Evolutionary conservation across 23 red algal species (phyloP).

Genomic region (Gracilaria caudata): DNA sequence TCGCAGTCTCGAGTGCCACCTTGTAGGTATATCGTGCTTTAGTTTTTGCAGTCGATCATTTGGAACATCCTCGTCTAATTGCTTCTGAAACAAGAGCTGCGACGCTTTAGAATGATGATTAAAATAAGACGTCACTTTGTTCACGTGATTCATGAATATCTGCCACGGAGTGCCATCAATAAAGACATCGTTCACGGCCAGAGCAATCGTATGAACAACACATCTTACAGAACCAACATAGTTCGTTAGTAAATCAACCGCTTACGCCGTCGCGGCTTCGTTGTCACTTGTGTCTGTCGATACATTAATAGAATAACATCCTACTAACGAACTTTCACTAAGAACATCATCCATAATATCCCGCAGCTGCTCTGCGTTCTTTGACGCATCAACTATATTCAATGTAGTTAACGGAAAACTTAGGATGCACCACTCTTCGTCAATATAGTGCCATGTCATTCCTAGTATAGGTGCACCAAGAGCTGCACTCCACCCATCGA

Average conservation of each 20-base stretch:
- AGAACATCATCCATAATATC: not conserved
- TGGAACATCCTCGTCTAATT: not conserved
- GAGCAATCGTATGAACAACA: not conserved
- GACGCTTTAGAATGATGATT: not conserved
- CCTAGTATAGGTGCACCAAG: not conserved
- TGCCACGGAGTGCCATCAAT: not conserved
- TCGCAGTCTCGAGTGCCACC: not conserved
- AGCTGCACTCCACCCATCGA: constrained; percentile 13
- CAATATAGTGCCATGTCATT: not conserved
- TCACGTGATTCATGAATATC: not conserved
- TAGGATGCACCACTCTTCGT: not conserved
- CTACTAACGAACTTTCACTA: not conserved
- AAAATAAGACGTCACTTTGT: constrained; percentile 4
- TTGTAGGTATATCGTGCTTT: constrained; percentile 11
- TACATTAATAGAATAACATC: not conserved
- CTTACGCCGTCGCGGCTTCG: not conserved
- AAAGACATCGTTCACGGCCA: constrained; percentile 6
- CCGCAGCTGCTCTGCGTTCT: not conserved
- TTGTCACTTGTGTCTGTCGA: not conserved
- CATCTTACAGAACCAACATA: not conserved
- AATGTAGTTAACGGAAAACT: not conserved
- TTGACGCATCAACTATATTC: not conserved
- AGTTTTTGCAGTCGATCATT: not conserved
- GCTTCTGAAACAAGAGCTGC: not conserved
- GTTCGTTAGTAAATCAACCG: not conserved